Percentiles rank a stretch among this genome's conserved stretches.
These are phyloP conservation scores for Cardiospermum halicacabum DNA, from an alignment of 345 rosid genomes.

Conservation along the genomic window DNA sequence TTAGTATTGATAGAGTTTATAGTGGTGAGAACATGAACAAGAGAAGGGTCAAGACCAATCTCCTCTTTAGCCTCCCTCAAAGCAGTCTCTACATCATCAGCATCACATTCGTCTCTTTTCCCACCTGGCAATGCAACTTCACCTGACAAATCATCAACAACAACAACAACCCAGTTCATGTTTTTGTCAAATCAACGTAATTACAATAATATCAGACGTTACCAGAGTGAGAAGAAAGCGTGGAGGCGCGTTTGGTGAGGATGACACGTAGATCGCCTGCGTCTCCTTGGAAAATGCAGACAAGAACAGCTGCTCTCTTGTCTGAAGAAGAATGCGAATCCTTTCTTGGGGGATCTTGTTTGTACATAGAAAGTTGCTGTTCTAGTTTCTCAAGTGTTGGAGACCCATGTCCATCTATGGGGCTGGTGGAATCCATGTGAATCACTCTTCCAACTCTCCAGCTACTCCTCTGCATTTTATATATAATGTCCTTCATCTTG, in stretches of 20 bases:
- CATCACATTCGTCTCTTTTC: slow-evolving; percentile 36
- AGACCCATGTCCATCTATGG: slow-evolving; percentile 7
- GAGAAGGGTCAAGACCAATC: slow-evolving; percentile 43
- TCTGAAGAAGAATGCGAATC: not conserved
- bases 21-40: slow-evolving; percentile 37
- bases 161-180: not conserved
- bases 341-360: not conserved
- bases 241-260: slow-evolving; percentile 28
- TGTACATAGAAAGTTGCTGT: slow-evolving; percentile 17
- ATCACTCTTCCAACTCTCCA: not conserved
- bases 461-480: not conserved
- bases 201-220: not conserved
- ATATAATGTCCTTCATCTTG: not conserved
- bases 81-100: slow-evolving; percentile 34
- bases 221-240: slow-evolving; percentile 31
- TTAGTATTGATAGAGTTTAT: slow-evolving; percentile 28
- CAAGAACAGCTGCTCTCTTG: slow-evolving; percentile 29
- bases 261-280: slow-evolving; percentile 25
- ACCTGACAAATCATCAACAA: slow-evolving; percentile 18
- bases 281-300: slow-evolving; percentile 26
- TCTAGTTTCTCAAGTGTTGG: slow-evolving; percentile 12
- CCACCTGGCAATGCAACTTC: slow-evolving; percentile 51
- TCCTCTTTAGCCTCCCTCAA: slow-evolving; percentile 45
- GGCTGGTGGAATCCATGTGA: slow-evolving; percentile 12
- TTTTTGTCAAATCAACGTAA: not conserved